phyloP scores from a whole-genome alignment of 805 yeast species.

The Yamadazyma sp. region DNA sequence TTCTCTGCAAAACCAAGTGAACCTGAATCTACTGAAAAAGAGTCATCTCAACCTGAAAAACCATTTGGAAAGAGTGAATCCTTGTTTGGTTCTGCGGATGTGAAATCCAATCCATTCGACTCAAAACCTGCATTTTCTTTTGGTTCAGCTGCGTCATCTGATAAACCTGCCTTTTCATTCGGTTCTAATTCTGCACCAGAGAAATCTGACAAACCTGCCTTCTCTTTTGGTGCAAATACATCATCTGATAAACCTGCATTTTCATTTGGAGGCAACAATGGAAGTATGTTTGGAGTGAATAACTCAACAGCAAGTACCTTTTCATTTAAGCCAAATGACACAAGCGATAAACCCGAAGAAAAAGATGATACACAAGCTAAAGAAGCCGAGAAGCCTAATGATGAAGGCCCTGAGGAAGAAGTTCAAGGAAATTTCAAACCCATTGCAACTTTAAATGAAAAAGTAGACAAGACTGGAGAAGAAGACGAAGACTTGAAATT shows the following conservation, averaged over 20 bases:
- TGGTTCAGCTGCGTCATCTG: constrained; percentile 9
- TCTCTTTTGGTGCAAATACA: constrained; percentile 15
- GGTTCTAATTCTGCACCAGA: constrained; percentile 10
- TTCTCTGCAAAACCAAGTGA: no score
- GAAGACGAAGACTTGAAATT: constrained; percentile 68
- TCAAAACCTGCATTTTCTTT: constrained; percentile 21
- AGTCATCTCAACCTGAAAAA: no score
- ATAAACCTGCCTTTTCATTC: constrained; percentile 17
- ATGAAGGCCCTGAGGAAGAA: no score
- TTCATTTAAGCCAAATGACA: constrained; percentile 15
- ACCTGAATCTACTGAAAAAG: no score
- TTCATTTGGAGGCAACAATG: constrained; percentile 12
- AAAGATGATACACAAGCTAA: no score
- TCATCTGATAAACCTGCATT: constrained; percentile 13
- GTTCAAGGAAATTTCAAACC: constrained; percentile 38
- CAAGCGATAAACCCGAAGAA: constrained; percentile 27
- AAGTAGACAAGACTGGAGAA: constrained; percentile 71
- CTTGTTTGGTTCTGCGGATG: background rate
- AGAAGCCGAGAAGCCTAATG: no score
- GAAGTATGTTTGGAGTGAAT: background rate
- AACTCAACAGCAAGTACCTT: constrained; percentile 12
- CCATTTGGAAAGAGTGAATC: no score
- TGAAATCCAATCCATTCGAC: constrained; percentile 16
- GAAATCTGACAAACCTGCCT: constrained; percentile 15
- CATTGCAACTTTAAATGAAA: constrained; percentile 27